Base-by-base conservation (phyloP, 2,329 filamentous ascomycete genomes). In the Periconia sp. region DNA sequence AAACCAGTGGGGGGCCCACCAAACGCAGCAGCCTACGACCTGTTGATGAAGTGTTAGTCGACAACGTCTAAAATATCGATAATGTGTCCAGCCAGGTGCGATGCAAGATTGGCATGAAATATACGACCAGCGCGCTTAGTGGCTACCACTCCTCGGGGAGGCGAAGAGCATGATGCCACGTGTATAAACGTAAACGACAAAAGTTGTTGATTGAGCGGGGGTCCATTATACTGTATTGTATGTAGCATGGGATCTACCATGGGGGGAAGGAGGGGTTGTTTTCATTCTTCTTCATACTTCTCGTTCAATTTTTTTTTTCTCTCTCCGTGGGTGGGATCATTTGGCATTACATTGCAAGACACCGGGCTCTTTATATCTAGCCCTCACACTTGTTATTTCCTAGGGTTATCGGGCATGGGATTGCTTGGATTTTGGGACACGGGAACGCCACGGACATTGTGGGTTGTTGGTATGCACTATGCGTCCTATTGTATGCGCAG, bases 1-100 rank as follows among this genome's bases (percentile, higher is more conserved):
- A 43, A 13, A 41, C 88, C 89, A 35, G 91, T 86, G 65, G 82
- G 91, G 37, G 11, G 10, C 11, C 33, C 11, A 5, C 82, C 85
- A 31, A 65, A 41, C 48, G 50, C 33, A 56, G 50, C 44, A 52
- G 50, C 27, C 54, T 50, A 35, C 52, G 54, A 50, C 54, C 57
- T 14, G 58, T 61, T 23, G 57, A 40, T 44, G 60, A 63, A 42
- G 50, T 31, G 8, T 41, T 50, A 47, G 46, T 53, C 47, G 53
- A 44, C 19, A 49, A 51, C 30, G 46, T 27, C 43, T 57, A 46
- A 8, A 27, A 52, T 11, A 5, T 37, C 5, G 33, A 37, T 14
- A 37, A 13, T n/a, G 42, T 50, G 37, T n/a, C 31, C 17, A n/a
- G 27, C 31, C 17, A n/a, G 33, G 15, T 19, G 52, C 41, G 40